These are phyloP conservation scores for Moesziomyces parantarcticus DNA, from an alignment of 1,284 basidiomycete species.

Conservation along the genomic window DNA sequence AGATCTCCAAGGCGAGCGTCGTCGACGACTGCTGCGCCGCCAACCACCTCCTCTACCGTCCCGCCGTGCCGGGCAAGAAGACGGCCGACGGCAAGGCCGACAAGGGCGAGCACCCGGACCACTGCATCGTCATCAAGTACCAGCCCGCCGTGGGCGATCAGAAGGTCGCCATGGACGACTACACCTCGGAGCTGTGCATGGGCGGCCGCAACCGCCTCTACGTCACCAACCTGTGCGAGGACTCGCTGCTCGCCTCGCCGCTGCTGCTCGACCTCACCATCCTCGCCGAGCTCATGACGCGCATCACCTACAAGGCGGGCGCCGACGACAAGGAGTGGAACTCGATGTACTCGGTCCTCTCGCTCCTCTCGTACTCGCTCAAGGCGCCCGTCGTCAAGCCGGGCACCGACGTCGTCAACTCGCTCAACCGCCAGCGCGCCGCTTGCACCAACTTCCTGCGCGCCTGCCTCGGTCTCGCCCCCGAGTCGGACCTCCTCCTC, in stretches of 20 bases:
- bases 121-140: conserved; percentile 80
- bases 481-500: conserved; percentile 64
- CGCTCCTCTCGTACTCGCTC: conserved; percentile 71
- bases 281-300: conserved; percentile 92
- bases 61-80: conserved; percentile 70
- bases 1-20: conserved; percentile 85
- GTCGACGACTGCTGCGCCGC: conserved; percentile 80
- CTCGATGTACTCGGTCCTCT: conserved; percentile 66
- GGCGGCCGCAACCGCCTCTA: conserved; percentile 71
- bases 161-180: conserved; percentile 89
- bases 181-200: conserved; percentile 85
- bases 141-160: conserved; percentile 91
- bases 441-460: conserved; percentile 92
- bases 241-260: conserved; percentile 94
- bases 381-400: conserved; percentile 98
- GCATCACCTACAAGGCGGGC: conserved; percentile 77
- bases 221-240: conserved; percentile 71
- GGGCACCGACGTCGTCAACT: conserved; percentile 93
- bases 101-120: conserved; percentile 95
- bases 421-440: conserved; percentile 90
- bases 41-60: conserved; percentile 89
- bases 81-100: conserved; percentile 70
- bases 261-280: conserved; percentile 94
- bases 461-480: conserved; percentile 63
- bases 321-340: conserved; percentile 56